Percentiles rank a stretch among this genome's conserved stretches.
phyloP scores from a whole-genome alignment of 371 early-diverging fungal species.

The Mucor piriformis region DNA sequence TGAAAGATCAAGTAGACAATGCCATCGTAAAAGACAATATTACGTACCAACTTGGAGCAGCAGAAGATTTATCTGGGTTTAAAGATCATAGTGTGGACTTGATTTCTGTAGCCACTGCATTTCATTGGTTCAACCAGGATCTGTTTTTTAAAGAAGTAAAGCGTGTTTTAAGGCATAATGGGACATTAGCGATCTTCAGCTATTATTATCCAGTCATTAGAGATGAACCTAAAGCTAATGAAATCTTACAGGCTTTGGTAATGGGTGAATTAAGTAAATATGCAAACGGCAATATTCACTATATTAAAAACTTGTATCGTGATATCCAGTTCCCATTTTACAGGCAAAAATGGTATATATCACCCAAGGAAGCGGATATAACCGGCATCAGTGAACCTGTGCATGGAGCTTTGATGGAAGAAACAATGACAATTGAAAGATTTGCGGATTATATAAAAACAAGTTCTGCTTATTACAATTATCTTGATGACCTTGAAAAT shows the following conservation, averaged over 20 bases:
- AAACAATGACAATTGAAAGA: constrained; percentile 36
- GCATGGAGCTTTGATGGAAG: constrained; percentile 36
- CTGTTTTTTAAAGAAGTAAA: constrained; percentile 61
- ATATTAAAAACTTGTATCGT: constrained; percentile 38
- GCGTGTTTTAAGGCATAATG: constrained; percentile 67
- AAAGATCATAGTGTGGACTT: constrained; percentile 48
- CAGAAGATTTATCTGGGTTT: constrained; percentile 44
- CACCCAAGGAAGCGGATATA: constrained; percentile 22
- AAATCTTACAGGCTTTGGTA: constrained; percentile 29
- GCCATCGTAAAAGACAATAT: constrained; percentile 52
- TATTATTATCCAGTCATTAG: constrained; percentile 55
- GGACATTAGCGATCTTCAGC: constrained; percentile 69
- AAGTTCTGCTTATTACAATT: constrained; percentile 58
- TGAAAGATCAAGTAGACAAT: constrained; percentile 49
- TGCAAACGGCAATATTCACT: constrained; percentile 43
- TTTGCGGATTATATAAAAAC: constrained; percentile 58
- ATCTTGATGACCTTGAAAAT: constrained; percentile 21
- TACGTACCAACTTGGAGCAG: constrained; percentile 48
- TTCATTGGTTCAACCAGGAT: constrained; percentile 71
- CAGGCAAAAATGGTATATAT: constrained; percentile 40
- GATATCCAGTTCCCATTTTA: constrained; percentile 37
- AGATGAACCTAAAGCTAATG: constrained; percentile 39
- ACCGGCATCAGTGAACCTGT: constrained; percentile 16
- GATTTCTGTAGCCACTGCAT: constrained; percentile 62
- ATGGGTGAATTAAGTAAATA: constrained; percentile 32